Evolutionary conservation across 2,329 filamentous ascomycete genomes (phyloP).

Genomic region (Arachnopeziza araneosa): DNA sequence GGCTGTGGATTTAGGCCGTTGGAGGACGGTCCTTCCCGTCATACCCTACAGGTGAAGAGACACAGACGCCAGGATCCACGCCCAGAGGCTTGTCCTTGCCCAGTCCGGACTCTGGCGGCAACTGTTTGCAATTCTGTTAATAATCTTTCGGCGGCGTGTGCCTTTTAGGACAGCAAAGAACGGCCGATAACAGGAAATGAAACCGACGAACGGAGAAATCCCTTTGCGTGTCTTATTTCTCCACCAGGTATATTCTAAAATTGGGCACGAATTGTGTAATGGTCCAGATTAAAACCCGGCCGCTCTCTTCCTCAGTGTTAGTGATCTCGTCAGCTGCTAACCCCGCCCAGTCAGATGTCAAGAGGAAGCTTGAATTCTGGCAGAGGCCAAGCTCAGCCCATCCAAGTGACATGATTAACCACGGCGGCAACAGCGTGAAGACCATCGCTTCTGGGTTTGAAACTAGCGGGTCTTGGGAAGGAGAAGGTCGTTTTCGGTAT

Average conservation of each 20-base stretch:
- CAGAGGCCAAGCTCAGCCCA: not conserved
- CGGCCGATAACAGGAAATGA: constrained; percentile 8
- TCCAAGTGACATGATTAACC: not conserved
- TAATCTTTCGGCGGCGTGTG: not conserved
- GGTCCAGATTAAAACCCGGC: too few relatives aligned
- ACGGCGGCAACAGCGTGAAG: constrained; percentile 26
- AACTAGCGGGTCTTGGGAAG: not conserved
- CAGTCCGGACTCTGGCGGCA: not conserved
- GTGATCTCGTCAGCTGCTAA: constrained; percentile 7
- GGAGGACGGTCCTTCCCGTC: constrained; percentile 9
- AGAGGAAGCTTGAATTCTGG: not conserved
- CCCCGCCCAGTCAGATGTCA: constrained; percentile 9
- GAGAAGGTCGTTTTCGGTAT: not conserved
- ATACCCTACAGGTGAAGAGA: not conserved
- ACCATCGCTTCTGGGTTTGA: constrained; percentile 8
- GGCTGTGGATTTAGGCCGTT: not conserved
- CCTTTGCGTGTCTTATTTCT: constrained; percentile 3
- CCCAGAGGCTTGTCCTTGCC: not conserved
- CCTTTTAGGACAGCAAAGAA: constrained; percentile 3
- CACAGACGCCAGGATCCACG: not conserved
- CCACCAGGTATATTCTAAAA: not conserved
- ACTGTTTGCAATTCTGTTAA: not conserved
- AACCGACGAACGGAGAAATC: not conserved
- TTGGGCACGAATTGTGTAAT: not conserved
- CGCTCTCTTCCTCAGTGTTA: not conserved